Conservation (phyloP, 345 rosid species). For the Citrus medica region DNA sequence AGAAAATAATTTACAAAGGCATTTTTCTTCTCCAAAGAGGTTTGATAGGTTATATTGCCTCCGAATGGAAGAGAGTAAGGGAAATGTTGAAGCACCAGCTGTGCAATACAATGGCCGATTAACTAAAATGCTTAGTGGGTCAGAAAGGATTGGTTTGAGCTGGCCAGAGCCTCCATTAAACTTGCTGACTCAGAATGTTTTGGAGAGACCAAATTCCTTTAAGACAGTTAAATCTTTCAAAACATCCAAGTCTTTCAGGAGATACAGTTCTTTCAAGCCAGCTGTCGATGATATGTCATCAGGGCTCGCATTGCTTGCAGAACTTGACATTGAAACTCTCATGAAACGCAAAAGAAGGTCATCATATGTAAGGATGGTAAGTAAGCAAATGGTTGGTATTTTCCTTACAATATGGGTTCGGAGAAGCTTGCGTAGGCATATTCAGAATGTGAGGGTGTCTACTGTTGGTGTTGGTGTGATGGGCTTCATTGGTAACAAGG, state of each 20-base stretch:
- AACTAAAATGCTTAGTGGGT: constrained; percentile 58
- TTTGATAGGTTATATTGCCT: constrained; percentile 64
- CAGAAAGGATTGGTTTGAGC: constrained; percentile 72
- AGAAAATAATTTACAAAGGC: constrained; percentile 48
- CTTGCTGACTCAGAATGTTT: constrained; percentile 52
- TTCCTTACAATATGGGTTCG: constrained; percentile 90
- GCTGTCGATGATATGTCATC: constrained; percentile 30
- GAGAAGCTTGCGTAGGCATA: constrained; percentile 77
- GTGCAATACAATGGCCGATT: constrained; percentile 30
- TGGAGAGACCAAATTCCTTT: constrained; percentile 61
- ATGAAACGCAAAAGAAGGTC: constrained; percentile 70
- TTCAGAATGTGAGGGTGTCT: constrained; percentile 76
- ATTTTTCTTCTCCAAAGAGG: constrained; percentile 56
- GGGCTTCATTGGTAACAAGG: constrained; percentile 99
- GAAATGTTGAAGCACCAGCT: constrained; percentile 11
- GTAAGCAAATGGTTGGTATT: constrained; percentile 96
- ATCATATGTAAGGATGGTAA: constrained; percentile 68
- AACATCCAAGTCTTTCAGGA: constrained; percentile 52
- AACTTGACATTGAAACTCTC: constrained; percentile 58
- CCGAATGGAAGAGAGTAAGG: constrained; percentile 32
- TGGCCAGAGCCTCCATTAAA: constrained; percentile 92
- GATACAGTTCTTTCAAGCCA: constrained; percentile 62
- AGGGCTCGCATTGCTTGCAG: constrained; percentile 56
- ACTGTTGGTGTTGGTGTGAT: constrained; percentile 91
- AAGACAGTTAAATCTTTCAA: constrained; percentile 51